Conservation (phyloP, 2,329 filamentous ascomycete species). For the Cadophora luteo-olivacea region DNA sequence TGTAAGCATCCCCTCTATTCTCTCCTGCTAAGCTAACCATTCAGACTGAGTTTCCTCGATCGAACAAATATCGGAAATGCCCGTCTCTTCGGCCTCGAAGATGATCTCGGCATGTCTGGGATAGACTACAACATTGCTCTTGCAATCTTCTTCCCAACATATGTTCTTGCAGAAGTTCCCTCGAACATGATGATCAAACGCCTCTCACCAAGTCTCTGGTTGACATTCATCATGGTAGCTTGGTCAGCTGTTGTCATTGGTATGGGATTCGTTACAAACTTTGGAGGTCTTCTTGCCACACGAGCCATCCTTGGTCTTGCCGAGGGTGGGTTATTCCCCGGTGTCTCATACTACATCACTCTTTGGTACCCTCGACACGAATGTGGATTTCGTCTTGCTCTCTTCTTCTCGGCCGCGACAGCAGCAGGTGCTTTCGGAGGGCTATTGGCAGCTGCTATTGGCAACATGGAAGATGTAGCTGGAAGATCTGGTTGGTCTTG, state of each 20-base stretch:
- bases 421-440: slow-evolving; percentile 60
- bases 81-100: slow-evolving; percentile 41
- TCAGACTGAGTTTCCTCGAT: slow-evolving; percentile 41
- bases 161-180: slow-evolving; percentile 43
- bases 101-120: slow-evolving; percentile 42
- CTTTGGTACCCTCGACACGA: slow-evolving; percentile 62
- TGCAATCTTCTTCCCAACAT: slow-evolving; percentile 43
- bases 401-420: slow-evolving; percentile 65
- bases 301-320: slow-evolving; percentile 58
- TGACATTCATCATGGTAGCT: slow-evolving; percentile 66
- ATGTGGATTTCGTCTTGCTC: slow-evolving; percentile 64
- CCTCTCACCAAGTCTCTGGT: slow-evolving; percentile 60
- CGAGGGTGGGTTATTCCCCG: slow-evolving; percentile 66
- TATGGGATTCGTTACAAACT: slow-evolving; percentile 68
- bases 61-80: slow-evolving; percentile 46
- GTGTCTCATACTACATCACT: slow-evolving; percentile 64
- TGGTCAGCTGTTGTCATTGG: slow-evolving; percentile 74
- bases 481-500: slow-evolving; percentile 73
- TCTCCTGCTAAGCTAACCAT: not conserved
- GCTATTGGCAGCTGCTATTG: slow-evolving; percentile 59
- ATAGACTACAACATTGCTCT: slow-evolving; percentile 45
- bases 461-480: slow-evolving; percentile 60
- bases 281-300: slow-evolving; percentile 57
- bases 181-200: slow-evolving; percentile 49
- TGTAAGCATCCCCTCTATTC: slow-evolving; percentile 44